These are phyloP conservation scores for Rhizopogon roseolus DNA, from an alignment of 768 basidiomycete species.

Conservation along the genomic window DNA sequence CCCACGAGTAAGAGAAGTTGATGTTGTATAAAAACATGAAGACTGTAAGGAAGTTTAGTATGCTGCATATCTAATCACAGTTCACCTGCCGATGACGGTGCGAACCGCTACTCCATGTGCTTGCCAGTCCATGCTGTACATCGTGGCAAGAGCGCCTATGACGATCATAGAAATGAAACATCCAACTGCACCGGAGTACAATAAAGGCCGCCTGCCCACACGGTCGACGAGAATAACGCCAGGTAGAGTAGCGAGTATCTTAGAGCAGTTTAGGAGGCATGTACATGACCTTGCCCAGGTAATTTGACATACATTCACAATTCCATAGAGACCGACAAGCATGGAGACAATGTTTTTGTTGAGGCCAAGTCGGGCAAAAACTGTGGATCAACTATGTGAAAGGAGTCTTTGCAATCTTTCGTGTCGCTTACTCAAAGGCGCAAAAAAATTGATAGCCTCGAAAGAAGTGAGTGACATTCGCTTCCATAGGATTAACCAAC, in stretches of 20 bases:
- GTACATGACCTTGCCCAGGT: background rate
- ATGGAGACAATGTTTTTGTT: conserved; percentile 34
- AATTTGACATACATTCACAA: conserved; percentile 21
- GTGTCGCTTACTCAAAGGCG: background rate
- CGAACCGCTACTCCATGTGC: conserved; percentile 20
- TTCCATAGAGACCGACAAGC: conserved; percentile 36
- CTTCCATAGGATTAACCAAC: background rate
- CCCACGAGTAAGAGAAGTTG: conserved; percentile 31
- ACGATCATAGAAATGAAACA: conserved; percentile 22
- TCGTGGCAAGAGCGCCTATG: conserved; percentile 25
- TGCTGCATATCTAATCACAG: conserved; percentile 9
- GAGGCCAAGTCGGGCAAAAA: conserved; percentile 34
- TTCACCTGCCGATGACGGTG: conserved; percentile 22
- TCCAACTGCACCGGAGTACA: conserved; percentile 34
- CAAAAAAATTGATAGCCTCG: conserved; percentile 26
- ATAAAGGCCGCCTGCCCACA: conserved; percentile 34
- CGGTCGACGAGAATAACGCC: conserved; percentile 31
- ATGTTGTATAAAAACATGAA: conserved; percentile 35
- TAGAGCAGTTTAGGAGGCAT: background rate
- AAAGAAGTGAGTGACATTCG: background rate
- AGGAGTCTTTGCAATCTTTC: background rate
- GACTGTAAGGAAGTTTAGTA: conserved; percentile 16
- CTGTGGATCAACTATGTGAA: conserved; percentile 11
- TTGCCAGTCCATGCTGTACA: conserved; percentile 24
- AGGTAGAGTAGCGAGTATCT: conserved; percentile 31